Evolutionary conservation across 2,329 filamentous ascomycete genomes (phyloP), one percentile per base, ranked within the genome.

Genomic region (Nigrospora sphaerica): DNA sequence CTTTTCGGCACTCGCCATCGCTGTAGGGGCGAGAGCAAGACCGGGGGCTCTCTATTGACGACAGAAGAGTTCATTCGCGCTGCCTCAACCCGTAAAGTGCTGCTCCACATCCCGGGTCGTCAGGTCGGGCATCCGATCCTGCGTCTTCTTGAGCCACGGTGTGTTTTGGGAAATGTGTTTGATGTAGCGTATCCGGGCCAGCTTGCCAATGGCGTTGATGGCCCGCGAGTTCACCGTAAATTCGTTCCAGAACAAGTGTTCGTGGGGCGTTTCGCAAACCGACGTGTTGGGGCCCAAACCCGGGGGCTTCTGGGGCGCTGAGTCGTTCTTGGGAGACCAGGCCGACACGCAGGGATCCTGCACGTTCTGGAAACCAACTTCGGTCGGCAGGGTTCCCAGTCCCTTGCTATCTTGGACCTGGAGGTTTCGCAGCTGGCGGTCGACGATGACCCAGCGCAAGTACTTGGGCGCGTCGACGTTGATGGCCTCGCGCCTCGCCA

Each of bases 201-300:
- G 55, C 32, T 49, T 54, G 3, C 64, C 66, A 18, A 69, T 55
- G 37, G 54, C 55, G 12, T 53, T 46, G 4, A 70, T 66, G 14
- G 64, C 69, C 18, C 60, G 57, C 35, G 52, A 51, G 13, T 63
- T 64, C 4, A 80, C 59, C 1, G 66, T 73, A 37, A 77, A 78
- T 0, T 66, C 63, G 42, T 75, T 74, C 58, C 71, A 74, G 57
- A 78, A 81, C 3, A 81, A 61, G 49, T 76, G 72, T 12, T 71
- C 63, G 13, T 71, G 60, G 2, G 72, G 72, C 3, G 59, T 55
- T 3, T 67, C 58, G 54, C 77, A 80, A 23, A 65, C 54, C 45
- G 13, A 51, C 35, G 14, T 28, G 17, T 33, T 46, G n/a, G 41
- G 46, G 23, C 23, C 23, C 23, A 28, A 28, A 10, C 23, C 23